These are phyloP conservation scores for Apiospora marii DNA, from an alignment of 2,329 filamentous ascomycete species.

Conservation along the genomic window DNA sequence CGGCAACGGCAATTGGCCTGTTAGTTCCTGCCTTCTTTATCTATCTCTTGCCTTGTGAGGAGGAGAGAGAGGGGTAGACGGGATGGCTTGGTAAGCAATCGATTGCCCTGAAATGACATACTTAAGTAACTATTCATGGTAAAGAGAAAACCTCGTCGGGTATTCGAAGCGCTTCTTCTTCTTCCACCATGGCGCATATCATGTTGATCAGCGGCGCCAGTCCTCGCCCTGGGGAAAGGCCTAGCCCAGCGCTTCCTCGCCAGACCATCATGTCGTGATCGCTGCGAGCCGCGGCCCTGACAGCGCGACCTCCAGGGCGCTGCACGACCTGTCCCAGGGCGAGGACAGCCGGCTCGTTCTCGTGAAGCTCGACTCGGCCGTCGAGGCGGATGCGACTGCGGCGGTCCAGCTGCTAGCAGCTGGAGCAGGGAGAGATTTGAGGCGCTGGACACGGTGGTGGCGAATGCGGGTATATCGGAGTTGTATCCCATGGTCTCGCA, in stretches of 20 bases:
- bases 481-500: too few relatives aligned
- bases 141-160: too few relatives aligned
- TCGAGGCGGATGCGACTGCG: background rate
- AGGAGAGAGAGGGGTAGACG: background rate
- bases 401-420: too few relatives aligned
- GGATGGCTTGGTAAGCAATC: background rate
- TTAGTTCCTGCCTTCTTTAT: background rate
- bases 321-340: background rate
- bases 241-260: too few relatives aligned
- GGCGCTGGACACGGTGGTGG: too few relatives aligned
- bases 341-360: background rate
- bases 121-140: too few relatives aligned
- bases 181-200: too few relatives aligned
- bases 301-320: background rate
- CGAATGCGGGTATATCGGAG: too few relatives aligned
- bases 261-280: background rate
- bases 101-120: background rate
- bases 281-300: background rate
- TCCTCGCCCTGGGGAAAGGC: too few relatives aligned
- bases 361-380: background rate
- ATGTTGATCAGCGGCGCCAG: too few relatives aligned
- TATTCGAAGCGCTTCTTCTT: too few relatives aligned
- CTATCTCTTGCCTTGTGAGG: background rate
- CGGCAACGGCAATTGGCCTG: background rate
- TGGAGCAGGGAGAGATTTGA: too few relatives aligned